Base-by-base conservation (phyloP, 805 yeast species). In the Myxozyma nipponensis region DNA sequence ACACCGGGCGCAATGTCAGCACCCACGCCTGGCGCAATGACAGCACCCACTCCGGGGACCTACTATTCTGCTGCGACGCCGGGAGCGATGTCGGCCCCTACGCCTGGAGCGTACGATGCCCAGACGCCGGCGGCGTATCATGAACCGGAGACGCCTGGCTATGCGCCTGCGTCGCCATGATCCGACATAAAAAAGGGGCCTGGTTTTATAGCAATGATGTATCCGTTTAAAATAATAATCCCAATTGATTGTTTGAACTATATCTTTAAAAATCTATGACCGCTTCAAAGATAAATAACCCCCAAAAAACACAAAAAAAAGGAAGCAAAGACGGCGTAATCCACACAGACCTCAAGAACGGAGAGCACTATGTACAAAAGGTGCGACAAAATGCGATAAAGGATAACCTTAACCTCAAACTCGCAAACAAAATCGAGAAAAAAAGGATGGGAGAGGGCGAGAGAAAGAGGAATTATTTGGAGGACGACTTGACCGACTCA, bases 21-120 rank as follows among this genome's bases (percentile, higher is more conserved):
- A 2, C 73, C 76, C 62, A 71, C 74, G 41, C 72, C 67, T 10
- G 73, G 70, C 24, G 69, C 68, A 1, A 67, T 70, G 10, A 65
- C 62, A 1, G 67, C 71, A 2, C 63, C 70, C 2, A 68, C 72
- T 1, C 72, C 74, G 2, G 60, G 62, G 4, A 37, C 35, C 21
- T 54, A 67, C 67, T 38, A 60, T 48, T 52, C 64, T 62, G 46
- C 65, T 18, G 63, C 55, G 9, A 66, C 69, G 9, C 72, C 69
- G 21, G 70, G 69, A 9, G 61, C 60, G 13, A 63, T 54, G 47
- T 68, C 62, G 41, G 72, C 72, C 2, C 47, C 52, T 9, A 55
- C 62, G n/a, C 62, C 62, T 23, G 62, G 57, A 13, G 61, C 58
- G 4, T 43, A 64, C 46, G 57, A 50, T 17, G 57, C 45, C 6